Conservation (phyloP, 2,329 filamentous ascomycete genomes). For the Myotisia sp. region DNA sequence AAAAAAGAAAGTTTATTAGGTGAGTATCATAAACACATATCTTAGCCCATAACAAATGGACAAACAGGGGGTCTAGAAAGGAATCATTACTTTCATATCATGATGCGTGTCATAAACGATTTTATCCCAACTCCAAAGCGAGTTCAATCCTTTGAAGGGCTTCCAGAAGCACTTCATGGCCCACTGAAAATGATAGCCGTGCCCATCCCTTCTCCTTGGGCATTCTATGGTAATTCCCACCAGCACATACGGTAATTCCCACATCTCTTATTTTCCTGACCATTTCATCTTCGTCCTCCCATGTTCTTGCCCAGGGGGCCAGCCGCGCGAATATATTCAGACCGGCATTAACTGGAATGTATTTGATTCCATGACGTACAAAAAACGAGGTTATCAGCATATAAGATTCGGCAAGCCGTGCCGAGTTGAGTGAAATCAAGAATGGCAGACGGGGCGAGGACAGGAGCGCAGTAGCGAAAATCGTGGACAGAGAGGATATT, state of each 20-base stretch:
- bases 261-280: conserved; percentile 11
- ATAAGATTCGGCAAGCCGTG: conserved; percentile 16
- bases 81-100: conserved; percentile 1
- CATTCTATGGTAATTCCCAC: conserved; percentile 13
- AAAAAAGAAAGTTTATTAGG: no score
- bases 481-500: conserved; percentile 13
- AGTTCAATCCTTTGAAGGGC: conserved; percentile 12
- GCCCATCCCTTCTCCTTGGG: conserved; percentile 17
- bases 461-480: conserved; percentile 15
- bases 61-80: no score
- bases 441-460: conserved; percentile 13
- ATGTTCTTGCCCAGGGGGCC: conserved; percentile 13
- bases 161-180: conserved; percentile 11
- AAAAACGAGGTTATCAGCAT: conserved; percentile 16
- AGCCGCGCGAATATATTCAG: conserved; percentile 16
- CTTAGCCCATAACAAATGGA: no score
- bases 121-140: conserved; percentile 6
- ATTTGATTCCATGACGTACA: conserved; percentile 13
- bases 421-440: conserved; percentile 15
- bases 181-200: conserved; percentile 16
- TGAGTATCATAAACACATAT: no score
- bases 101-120: no score
- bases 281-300: conserved; percentile 16
- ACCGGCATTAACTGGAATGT: conserved; percentile 17
- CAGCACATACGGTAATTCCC: conserved; percentile 15